A percentile compares a stretch with the other conserved stretches of the same genome.
phyloP scores from a whole-genome alignment of 176 grass and related monocot genomes.

The Oropetium thomaeum region DNA sequence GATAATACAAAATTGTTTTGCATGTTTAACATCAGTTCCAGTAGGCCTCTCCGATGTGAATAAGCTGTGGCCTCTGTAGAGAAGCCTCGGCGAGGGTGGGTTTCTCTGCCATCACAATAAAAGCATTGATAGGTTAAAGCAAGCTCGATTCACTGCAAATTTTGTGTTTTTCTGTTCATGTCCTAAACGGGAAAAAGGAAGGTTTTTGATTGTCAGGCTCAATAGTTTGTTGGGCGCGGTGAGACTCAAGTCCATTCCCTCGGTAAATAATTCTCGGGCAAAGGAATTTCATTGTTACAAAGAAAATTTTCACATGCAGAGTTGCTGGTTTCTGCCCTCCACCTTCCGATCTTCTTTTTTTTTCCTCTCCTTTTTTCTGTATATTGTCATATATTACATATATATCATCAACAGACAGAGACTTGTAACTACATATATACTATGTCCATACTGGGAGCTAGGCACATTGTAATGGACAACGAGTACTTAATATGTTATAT shows the following conservation, averaged over 20 bases:
- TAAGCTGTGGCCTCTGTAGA: conserved; percentile 54
- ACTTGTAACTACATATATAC: conserved; percentile 40
- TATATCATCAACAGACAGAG: conserved; percentile 45
- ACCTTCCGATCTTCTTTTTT: conserved; percentile 17
- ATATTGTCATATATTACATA: conserved; percentile 51
- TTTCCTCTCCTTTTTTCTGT: conserved; percentile 33
- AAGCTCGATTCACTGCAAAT: conserved; percentile 65
- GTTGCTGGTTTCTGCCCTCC: conserved; percentile 43
- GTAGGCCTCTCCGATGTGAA: conserved; percentile 53
- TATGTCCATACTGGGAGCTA: conserved; percentile 44
- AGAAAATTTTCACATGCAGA: conserved; percentile 31
- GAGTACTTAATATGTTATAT: conserved; percentile 31
- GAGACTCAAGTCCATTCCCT: conserved; percentile 36
- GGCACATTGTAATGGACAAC: conserved; percentile 33
- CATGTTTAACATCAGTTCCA: conserved; percentile 31
- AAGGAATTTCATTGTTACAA: conserved; percentile 35
- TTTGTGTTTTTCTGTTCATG: conserved; percentile 51
- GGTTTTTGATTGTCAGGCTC: conserved; percentile 49
- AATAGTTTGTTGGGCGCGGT: conserved; percentile 16
- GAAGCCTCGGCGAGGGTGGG: conserved; percentile 43
- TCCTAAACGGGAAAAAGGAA: conserved; percentile 38
- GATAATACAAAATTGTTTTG: conserved; percentile 4
- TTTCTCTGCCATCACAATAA: conserved; percentile 64
- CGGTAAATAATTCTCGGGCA: conserved; percentile 48
- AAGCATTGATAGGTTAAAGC: conserved; percentile 61